Evolutionary conservation across 2,329 filamentous ascomycete genomes (phyloP).

Genomic region (Delphinella strobiligena): DNA sequence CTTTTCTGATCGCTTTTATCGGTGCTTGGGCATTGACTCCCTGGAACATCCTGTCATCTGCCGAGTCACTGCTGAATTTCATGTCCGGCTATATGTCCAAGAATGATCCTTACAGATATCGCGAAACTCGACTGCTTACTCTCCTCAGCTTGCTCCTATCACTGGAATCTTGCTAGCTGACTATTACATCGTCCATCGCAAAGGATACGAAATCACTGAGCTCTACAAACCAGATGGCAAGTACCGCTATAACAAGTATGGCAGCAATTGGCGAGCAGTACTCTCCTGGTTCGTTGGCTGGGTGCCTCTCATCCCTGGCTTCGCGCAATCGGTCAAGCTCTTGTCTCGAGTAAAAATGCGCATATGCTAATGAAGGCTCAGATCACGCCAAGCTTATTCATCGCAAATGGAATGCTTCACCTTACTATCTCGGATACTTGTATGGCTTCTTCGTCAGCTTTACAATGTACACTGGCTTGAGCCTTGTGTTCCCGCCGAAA

Average conservation of each 20-base stretch:
- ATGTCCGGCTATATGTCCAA: constrained; percentile 47
- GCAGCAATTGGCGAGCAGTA: constrained; percentile 15
- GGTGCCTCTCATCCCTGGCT: constrained; percentile 13
- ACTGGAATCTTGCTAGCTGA: constrained; percentile 16
- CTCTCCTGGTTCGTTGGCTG: constrained; percentile 14
- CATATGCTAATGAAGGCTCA: not conserved
- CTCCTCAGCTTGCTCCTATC: constrained; percentile 40
- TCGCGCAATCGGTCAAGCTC: constrained; percentile 8
- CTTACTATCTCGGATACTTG: not conserved
- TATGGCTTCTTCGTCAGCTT: not conserved
- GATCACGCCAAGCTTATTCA: not conserved
- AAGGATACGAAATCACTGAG: constrained; percentile 13
- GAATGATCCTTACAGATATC: not conserved
- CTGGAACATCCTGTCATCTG: constrained; percentile 25
- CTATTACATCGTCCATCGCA: constrained; percentile 15
- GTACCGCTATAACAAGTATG: constrained; percentile 16
- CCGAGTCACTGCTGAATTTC: constrained; percentile 25
- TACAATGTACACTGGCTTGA: not conserved
- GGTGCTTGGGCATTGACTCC: constrained; percentile 27
- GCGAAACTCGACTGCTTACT: not conserved
- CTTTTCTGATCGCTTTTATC: constrained; percentile 24
- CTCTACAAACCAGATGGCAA: constrained; percentile 15
- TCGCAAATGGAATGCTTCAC: not conserved
- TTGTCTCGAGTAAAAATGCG: not conserved
- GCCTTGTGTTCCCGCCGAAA: not conserved